phyloP scores from a whole-genome alignment of 352 stramenopile genomes.

The Phytophthora colocasiae region DNA sequence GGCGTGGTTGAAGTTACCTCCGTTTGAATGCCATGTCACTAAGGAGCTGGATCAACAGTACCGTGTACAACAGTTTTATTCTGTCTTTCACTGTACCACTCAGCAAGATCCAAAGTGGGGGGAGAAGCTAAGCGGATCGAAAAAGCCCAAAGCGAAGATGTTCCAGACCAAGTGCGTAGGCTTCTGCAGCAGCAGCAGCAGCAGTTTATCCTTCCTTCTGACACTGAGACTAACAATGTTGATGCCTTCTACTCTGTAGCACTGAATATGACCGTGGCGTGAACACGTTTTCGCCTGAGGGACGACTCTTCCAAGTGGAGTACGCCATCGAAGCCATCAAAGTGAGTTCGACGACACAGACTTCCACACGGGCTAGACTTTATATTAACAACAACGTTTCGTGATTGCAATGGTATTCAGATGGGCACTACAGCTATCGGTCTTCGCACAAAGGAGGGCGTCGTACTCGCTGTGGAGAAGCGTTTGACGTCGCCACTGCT shows the following conservation, averaged over 20 bases:
- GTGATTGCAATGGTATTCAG: slow-evolving; percentile 35
- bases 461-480: slow-evolving; percentile 99
- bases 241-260: slow-evolving; percentile 40
- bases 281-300: slow-evolving; percentile 99
- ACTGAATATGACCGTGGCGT: slow-evolving; percentile 99
- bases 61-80: slow-evolving; percentile 19
- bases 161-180: slow-evolving; percentile 70
- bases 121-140: slow-evolving; percentile 33
- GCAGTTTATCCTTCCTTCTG: background rate
- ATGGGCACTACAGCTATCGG: slow-evolving; percentile 98
- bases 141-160: slow-evolving; percentile 44
- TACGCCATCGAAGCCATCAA: slow-evolving; percentile 99
- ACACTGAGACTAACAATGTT: background rate
- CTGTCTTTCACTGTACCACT: slow-evolving; percentile 17
- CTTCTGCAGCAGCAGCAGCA: background rate
- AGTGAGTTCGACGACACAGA: slow-evolving; percentile 40
- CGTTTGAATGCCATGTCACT: slow-evolving; percentile 14
- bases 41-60: background rate
- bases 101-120: slow-evolving; percentile 43
- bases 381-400: too few relatives aligned
- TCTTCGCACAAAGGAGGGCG: slow-evolving; percentile 97
- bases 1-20: slow-evolving; percentile 7
- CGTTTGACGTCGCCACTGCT: slow-evolving; percentile 96
- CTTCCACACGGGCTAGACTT: background rate
- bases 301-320: slow-evolving; percentile 98